Evolutionary conservation across 2,329 filamentous ascomycete species (phyloP), one percentile per base, ranked within the genome.

Genomic region (Triangularia setosa): DNA sequence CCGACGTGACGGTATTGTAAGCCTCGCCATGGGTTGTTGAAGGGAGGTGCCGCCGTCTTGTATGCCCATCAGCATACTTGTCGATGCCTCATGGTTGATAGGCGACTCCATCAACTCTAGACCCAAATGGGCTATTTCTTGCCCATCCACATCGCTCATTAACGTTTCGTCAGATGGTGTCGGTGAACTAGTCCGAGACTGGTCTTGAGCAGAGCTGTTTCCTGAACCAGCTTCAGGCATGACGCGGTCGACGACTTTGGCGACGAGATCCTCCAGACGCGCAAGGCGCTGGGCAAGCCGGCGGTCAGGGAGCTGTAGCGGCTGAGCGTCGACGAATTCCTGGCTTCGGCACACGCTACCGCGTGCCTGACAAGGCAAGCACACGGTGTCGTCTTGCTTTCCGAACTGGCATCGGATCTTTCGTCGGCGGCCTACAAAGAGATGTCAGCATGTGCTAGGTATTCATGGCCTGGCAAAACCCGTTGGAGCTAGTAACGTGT

Each of bases 331-430:
- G 4, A 73, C 72, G 64, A 78, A 79, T 66, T 82, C 79, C 69
- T 83, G 81, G 69, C 79, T 80, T 58, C 80, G 72, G 65, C 81
- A 83, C 8, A 68, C 65, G 0, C 75, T 73, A 2, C 77, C 76
- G 24, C 81, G 77, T 12, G 76, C 71, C 52, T 79, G 74, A 68
- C 82, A 84, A 18, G 76, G 77, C 35, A 77, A 71, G 67, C 82
- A 84, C 3, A 78, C 68, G 3, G 72, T 62, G 25, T 80, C 78
- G 27, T 76, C 70, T 16, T 75, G 72, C 1, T 76, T 74, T 25
- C 74, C 65, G 61, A 78, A 80, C 54, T 80, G 77, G 70, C 82
- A 85, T 33, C 77, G 77, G 54, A 82, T 79, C 71, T 84, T 84
- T 52, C 81, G 76, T 57, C 79, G 77, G 18, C 77, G 75, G 63